Evolutionary conservation across 495 filamentous ascomycete genomes (phyloP).

Genomic region (Lophium mytilinum): DNA sequence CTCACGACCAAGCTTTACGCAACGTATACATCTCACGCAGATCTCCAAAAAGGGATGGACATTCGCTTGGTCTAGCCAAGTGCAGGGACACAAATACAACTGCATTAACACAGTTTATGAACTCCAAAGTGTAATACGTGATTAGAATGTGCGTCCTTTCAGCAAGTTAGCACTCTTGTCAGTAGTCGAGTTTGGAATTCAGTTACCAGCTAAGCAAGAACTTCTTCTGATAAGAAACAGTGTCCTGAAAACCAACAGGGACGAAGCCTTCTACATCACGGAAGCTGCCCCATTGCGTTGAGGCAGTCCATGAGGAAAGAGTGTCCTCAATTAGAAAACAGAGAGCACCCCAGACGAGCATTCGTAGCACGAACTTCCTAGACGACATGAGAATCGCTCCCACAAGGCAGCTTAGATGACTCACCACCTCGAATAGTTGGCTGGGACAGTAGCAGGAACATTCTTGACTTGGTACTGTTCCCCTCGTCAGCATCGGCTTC

Average conservation of each 20-base stretch:
- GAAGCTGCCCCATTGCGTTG: constrained; percentile 1
- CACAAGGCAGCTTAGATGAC: background rate
- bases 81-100: background rate
- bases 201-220: no score
- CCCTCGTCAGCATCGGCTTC: no score
- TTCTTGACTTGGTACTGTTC: constrained; percentile 6
- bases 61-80: constrained; percentile 8
- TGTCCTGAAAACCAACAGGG: background rate
- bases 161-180: no score
- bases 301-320: background rate
- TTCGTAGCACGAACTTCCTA: constrained; percentile 4
- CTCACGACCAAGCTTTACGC: constrained; percentile 9
- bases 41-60: constrained; percentile 6
- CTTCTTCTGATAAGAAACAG: background rate
- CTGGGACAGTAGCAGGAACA: constrained; percentile 1
- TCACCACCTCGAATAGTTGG: constrained; percentile 9
- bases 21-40: constrained; percentile 5
- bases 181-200: no score
- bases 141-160: constrained; percentile 3
- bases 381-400: background rate
- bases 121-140: constrained; percentile 7
- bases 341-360: background rate
- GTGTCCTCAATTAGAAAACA: constrained; percentile 1
- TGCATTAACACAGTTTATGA: background rate
- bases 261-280: constrained; percentile 3